Percentiles rank a stretch among this genome's conserved stretches.
Conservation (phyloP, 2,329 filamentous ascomycete genomes). For the Cladosporium sp. region DNA sequence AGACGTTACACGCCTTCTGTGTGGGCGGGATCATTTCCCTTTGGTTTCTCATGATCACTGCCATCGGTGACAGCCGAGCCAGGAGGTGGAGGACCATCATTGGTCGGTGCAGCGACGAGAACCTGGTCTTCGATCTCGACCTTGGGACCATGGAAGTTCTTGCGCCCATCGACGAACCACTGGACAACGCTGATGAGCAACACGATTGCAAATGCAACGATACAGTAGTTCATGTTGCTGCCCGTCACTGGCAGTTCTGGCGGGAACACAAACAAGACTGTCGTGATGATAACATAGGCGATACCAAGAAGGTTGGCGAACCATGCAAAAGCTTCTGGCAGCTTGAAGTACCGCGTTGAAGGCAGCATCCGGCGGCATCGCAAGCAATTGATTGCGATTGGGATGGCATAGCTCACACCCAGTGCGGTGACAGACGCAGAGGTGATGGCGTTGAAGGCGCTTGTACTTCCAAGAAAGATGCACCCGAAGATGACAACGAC, state of each 20-base stretch:
- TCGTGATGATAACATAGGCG: slow-evolving; percentile 64
- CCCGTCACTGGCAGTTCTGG: slow-evolving; percentile 60
- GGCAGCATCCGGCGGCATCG: slow-evolving; percentile 64
- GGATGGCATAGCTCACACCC: slow-evolving; percentile 70
- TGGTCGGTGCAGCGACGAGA: slow-evolving; percentile 23
- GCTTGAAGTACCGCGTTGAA: slow-evolving; percentile 49
- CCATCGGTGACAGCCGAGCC: slow-evolving; percentile 1
- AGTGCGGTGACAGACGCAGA: slow-evolving; percentile 63
- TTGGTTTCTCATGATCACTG: not conserved
- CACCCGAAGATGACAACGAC: slow-evolving; percentile 33
- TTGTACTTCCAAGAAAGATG: slow-evolving; percentile 35
- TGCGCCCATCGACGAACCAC: slow-evolving; percentile 58
- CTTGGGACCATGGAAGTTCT: slow-evolving; percentile 54
- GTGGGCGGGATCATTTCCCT: not conserved
- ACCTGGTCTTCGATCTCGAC: slow-evolving; percentile 29
- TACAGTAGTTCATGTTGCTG: slow-evolving; percentile 65
- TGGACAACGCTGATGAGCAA: slow-evolving; percentile 54
- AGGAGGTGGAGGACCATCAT: slow-evolving; percentile 12
- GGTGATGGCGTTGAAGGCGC: slow-evolving; percentile 36
- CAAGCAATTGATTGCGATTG: slow-evolving; percentile 64
- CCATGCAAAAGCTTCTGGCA: slow-evolving; percentile 56
- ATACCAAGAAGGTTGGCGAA: slow-evolving; percentile 58
- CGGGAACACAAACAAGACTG: slow-evolving; percentile 71
- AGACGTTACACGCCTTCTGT: not conserved
- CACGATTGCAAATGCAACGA: slow-evolving; percentile 56